Conservation (phyloP, 768 basidiomycete species). For the Roridomyces roridus region DNA sequence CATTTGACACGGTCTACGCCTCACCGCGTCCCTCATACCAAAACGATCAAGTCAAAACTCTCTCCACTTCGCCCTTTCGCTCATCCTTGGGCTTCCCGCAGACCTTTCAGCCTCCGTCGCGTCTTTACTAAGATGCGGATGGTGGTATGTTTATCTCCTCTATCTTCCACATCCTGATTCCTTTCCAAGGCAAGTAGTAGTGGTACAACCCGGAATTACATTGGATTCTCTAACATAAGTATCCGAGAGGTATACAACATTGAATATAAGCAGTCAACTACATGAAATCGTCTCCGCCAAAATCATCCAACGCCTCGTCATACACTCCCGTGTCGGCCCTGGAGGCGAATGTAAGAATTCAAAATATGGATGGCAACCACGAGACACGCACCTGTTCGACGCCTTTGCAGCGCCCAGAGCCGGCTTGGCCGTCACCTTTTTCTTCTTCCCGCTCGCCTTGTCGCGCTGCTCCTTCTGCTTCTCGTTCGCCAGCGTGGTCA, state of each 20-base stretch:
- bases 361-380: neutral
- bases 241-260: constrained; percentile 16
- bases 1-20: no score
- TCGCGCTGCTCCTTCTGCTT: constrained; percentile 93
- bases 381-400: constrained; percentile 57
- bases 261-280: constrained; percentile 46
- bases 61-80: no score
- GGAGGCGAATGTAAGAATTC: constrained; percentile 3
- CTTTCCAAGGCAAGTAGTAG: no score
- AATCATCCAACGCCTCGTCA: constrained; percentile 92
- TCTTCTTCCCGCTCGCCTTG: constrained; percentile 90
- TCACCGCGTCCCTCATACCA: no score
- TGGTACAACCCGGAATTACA: no score
- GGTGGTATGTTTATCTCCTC: no score
- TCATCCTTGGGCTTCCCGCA: no score
- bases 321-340: constrained; percentile 84
- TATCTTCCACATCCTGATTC: no score
- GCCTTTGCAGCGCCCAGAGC: constrained; percentile 75
- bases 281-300: constrained; percentile 92
- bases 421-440: constrained; percentile 78
- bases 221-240: no score
- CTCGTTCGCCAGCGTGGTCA: constrained; percentile 91
- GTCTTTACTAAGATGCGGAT: no score
- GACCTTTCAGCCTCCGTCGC: no score
- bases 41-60: no score